phyloP scores from a whole-genome alignment of 2,329 filamentous ascomycete genomes.

The Exophiala phaeomuriformis region DNA sequence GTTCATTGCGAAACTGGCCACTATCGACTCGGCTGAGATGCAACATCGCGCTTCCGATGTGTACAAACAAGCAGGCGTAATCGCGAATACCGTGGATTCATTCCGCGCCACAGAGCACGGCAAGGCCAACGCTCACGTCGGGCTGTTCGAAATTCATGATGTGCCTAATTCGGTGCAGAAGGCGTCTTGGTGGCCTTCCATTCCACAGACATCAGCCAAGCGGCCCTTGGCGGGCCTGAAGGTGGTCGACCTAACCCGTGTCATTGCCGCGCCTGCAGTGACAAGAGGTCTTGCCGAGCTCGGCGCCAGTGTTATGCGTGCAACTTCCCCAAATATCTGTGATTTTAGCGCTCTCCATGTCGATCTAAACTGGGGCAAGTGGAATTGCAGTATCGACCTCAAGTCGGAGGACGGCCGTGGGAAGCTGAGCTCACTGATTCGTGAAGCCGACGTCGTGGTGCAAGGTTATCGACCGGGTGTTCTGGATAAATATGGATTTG shows the following conservation, averaged over 20 bases:
- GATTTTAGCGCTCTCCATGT: conserved; percentile 57
- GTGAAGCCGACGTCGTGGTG: conserved; percentile 48
- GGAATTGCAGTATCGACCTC: conserved; percentile 52
- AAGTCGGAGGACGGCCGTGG: conserved; percentile 36
- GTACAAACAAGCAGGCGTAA: conserved; percentile 38
- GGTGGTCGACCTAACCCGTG: conserved; percentile 44
- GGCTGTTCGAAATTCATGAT: conserved; percentile 35
- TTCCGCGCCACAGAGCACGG: conserved; percentile 37
- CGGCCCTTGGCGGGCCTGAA: conserved; percentile 42
- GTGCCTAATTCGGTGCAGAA: conserved; percentile 8
- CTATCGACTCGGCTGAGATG: conserved; percentile 33
- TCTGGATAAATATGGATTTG: conserved; percentile 56
- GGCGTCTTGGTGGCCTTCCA: conserved; percentile 20
- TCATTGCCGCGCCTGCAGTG: conserved; percentile 42
- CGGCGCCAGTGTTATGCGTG: conserved; percentile 43
- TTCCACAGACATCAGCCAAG: conserved; percentile 28
- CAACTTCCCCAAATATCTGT: conserved; percentile 38
- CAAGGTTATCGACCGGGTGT: conserved; percentile 47
- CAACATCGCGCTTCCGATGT: conserved; percentile 34
- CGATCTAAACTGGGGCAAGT: conserved; percentile 66
- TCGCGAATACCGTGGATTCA: conserved; percentile 35
- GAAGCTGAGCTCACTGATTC: conserved; percentile 39
- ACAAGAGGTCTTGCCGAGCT: conserved; percentile 39
- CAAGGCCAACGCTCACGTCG: conserved; percentile 37
- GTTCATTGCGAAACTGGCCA: conserved; percentile 32